Evolutionary conservation across 805 yeast genomes (phyloP), one percentile per base, ranked within the genome.

Genomic region (Barnettozyma californica): DNA sequence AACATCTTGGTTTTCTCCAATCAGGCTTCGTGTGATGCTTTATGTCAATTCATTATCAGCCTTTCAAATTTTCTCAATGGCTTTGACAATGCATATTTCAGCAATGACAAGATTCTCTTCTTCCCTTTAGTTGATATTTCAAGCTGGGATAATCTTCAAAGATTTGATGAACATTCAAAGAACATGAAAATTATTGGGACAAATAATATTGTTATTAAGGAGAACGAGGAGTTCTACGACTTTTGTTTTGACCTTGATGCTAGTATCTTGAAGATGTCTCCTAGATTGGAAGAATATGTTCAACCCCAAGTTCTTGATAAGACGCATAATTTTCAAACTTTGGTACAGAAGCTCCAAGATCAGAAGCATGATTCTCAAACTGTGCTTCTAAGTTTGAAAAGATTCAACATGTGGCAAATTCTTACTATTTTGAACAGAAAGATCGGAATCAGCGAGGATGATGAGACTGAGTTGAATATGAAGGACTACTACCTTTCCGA

Each of bases 61-160:
- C 65, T 51, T 47, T 75, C 67, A 49, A 75, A 58, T 57, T 68
- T 45, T 47, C 67, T 64, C 62, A 75, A 61, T 58, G 76, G 55
- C 50, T 72, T 44, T 58, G 68, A 45, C 69, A 75, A 34, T 66
- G 70, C 42, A 67, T 80, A 46, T 64, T 77, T 47, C 55, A 75
- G 59, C 57, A 74, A 53, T 70, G 77, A 44, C 41, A 68, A 40
- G 57, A 68, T 64, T 57, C 63, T 67, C 58, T 71, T 65, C 51
- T 76, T 78, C 54, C 90, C 90, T 2, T 73, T 80, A 27, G 67
- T 81, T 38, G 90, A 84, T 53, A 75, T 83, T 1, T 77, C 83
- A 2, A 75, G 80, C 50, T 66, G 81, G 40, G 81, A 78, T 50
- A 51, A 65, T 59, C 45, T 71, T 67, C 51, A 68, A 56, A 27